Evolutionary conservation across 2,329 filamentous ascomycete genomes (phyloP), one percentile per base, ranked within the genome.

Genomic region (Sporothrix globosa): DNA sequence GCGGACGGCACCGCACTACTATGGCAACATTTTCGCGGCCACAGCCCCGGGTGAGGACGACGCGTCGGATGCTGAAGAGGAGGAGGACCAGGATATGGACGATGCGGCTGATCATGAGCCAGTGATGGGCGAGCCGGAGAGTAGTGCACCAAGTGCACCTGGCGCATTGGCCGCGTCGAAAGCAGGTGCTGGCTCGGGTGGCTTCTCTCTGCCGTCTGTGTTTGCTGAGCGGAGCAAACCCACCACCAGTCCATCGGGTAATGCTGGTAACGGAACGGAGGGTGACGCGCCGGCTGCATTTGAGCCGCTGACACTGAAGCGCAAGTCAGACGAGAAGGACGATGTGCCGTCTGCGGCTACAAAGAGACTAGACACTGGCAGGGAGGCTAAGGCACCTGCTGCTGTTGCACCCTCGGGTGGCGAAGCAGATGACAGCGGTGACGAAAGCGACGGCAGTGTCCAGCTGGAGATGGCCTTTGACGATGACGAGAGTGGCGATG

Each of bases 401-500:
- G 77, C 75, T 0, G 79, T 77, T 9, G 5, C 66, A 1, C 60
- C 44, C 13, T 30, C 34, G 7, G 63, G 14, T 4, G 46, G 7
- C 21, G 68, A 21, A 1, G 67, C 9, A 21, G 70, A 60, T 0
- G 82, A 82, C n/a, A 82, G 83, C 24, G 82, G 82, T 17, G 81
- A 82, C 44, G 82, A 83, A 21, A 78, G 77, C 41, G 85, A 87
- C 70, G 85, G 83, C 69, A 88, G 86, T 71, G 83, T 88, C 14
- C 84, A 88, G 77, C 79, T 88, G 70, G 86, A 88, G 69, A 88
- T 88, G 85, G 85, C 86, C 60, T 77, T 88, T 11, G 86, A 88
- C 11, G 84, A 85, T 19, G 82, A 84, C 11, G 83, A 83, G 0
- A 80, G n/a, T 24, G 72, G 72, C 1, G 61, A 67, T n/a, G 52